These are phyloP conservation scores for Talaromyces sp. DNA, from an alignment of 2,329 filamentous ascomycete species.

Conservation along the genomic window DNA sequence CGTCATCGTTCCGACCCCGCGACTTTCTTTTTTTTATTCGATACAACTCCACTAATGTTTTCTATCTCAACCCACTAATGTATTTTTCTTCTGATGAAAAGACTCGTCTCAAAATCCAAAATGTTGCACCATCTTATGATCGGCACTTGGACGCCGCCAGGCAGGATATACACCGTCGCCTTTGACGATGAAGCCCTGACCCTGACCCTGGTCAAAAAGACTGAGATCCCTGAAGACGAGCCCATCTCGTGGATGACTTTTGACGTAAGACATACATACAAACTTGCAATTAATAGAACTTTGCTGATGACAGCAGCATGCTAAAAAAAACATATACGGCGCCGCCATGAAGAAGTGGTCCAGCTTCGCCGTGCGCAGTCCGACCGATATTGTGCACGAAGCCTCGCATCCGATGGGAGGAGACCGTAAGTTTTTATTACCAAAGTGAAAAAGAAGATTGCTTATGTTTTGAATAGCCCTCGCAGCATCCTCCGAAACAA, in stretches of 20 bases:
- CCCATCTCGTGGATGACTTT: constrained; percentile 94
- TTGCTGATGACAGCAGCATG: constrained; percentile 50
- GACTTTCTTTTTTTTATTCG: not conserved
- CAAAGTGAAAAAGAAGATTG: not conserved
- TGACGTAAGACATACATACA: constrained; percentile 52
- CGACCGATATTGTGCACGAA: constrained; percentile 69
- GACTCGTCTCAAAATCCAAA: constrained; percentile 19
- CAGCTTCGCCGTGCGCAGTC: constrained; percentile 69
- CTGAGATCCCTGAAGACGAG: constrained; percentile 73
- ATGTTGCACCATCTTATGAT: constrained; percentile 92
- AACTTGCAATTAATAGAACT: not conserved
- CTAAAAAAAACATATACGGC: constrained; percentile 78
- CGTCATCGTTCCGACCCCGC: not conserved
- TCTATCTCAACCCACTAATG: not conserved
- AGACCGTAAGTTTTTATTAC: constrained; percentile 53
- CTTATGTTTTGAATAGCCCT: constrained; percentile 43
- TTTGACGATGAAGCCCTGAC: constrained; percentile 78
- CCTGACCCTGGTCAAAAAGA: constrained; percentile 70
- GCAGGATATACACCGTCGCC: constrained; percentile 81
- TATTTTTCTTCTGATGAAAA: not conserved
- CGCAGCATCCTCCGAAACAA: constrained; percentile 64
- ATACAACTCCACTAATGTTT: not conserved
- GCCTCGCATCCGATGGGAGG: constrained; percentile 69
- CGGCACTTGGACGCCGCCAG: constrained; percentile 84
- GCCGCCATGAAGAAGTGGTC: constrained; percentile 93